Base-by-base conservation (phyloP, 768 basidiomycete genomes). In the Candolleomyces efflorescens region DNA sequence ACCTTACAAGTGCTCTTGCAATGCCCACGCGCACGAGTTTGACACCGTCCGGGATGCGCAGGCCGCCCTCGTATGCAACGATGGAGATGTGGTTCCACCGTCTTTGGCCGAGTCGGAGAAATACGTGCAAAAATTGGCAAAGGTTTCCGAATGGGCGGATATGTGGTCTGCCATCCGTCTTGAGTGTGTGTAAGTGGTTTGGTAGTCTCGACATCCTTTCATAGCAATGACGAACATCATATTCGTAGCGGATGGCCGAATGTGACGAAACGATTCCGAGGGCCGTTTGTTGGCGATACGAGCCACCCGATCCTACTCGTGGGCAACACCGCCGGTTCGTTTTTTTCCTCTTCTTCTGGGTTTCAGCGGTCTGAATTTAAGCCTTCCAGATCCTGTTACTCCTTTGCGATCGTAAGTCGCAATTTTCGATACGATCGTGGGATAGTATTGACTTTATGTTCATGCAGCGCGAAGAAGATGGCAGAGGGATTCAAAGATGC, bases 231-330 rank as follows among this genome's bases (percentile, higher is more conserved):
- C 37, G 3, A n/a, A 44, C 17, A 38, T 23, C n/a, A n/a, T n/a
- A n/a, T n/a, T 27, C 32, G 20, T 47, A 52, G 59, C 1, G 54
- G 58, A 7, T 63, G 59, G 59, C 62, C 62, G 3, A 63, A 60
- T 49, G 18, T 6, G 5, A 59, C 49, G 53, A 55, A 58, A 18
- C 24, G 36, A 3, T 63, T 60, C 49, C 45, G 58, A 70, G 75
- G 75, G 41, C 72, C 74, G 9, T 71, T 77, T 53, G 56, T 60
- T 13, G 72, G 60, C 10, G 75, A 74, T 47, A 77, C 76, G 13
- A 76, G 75, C 56, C 64, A 69, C 58, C 77, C 77, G 0, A 60
- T 78, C 12, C 65, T 78, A 0, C 49, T 77, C 18, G 68, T 78
- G 38, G 76, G 76, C 0, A 78, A 78, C 56, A 76, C 75, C 9